Evolutionary conservation across 2,329 filamentous ascomycete genomes (phyloP), one percentile per base, ranked within the genome.

Genomic region (Pseudopyrenochaeta lycopersici): DNA sequence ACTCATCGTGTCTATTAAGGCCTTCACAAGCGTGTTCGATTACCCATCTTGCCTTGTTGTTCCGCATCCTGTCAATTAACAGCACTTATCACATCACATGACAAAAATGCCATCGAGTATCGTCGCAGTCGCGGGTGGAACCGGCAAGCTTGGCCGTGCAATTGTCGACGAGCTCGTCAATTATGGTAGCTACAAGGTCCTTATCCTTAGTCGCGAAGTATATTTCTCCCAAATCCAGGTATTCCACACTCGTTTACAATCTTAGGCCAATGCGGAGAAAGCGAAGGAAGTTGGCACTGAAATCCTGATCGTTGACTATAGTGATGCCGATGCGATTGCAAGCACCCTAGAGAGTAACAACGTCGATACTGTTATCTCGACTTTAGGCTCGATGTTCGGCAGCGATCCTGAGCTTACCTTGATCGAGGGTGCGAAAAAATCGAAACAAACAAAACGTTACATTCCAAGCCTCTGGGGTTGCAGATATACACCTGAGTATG

Each of bases 51-150:
- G n/a, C n/a, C n/a, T n/a, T n/a, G n/a, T n/a, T n/a, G n/a, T n/a
- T n/a, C n/a, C n/a, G n/a, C n/a, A n/a, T n/a, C n/a, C n/a, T n/a
- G n/a, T n/a, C n/a, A n/a, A n/a, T n/a, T n/a, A n/a, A n/a, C n/a
- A n/a, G n/a, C n/a, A 14, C 11, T 14, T 17, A 35, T 35, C 32
- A 35, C 4, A 14, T 14, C 32, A 35, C 12, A 11, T 35, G 4
- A 4, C 12, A 4, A 35, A 11, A 14, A 49, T 49, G 38, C 17
- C 15, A 23, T 49, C 46, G n/a, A 15, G 20, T n/a, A 55, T 44
- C 41, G 47, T 67, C 35, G 62, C 62, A 18, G 49, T 64, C 20
- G 62, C 64, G 3, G 62, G 62, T 30, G 64, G 64, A 4, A 61
- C 60, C 14, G 62, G 63, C 29, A 55, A 55, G 10, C 39, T 66